These are phyloP conservation scores for Drechslerella dactyloides DNA, from an alignment of 2,329 filamentous ascomycete genomes.

Conservation along the genomic window DNA sequence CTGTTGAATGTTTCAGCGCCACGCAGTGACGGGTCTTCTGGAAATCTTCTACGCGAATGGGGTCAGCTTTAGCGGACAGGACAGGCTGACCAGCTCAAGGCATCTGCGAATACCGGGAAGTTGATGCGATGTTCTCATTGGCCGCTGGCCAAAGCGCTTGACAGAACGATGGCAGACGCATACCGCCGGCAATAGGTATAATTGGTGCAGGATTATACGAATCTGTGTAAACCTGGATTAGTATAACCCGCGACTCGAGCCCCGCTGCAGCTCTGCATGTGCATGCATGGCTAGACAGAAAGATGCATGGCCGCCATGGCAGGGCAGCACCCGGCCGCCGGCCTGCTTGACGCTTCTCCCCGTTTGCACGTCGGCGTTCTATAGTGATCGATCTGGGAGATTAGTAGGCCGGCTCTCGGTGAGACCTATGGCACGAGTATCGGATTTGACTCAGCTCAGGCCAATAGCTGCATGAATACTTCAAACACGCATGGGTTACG, in stretches of 20 bases:
- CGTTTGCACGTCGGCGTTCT: background rate
- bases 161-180: background rate
- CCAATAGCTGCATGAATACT: background rate
- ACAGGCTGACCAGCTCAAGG: background rate
- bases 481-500: too few species aligned
- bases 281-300: background rate
- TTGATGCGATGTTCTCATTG: too few species aligned
- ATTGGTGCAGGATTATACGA: background rate
- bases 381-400: constrained; percentile 1
- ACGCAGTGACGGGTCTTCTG: background rate
- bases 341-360: background rate
- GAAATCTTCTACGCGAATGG: background rate
- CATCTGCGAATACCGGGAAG: too few species aligned
- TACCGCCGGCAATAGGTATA: background rate
- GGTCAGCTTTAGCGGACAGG: background rate
- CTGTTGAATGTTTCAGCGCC: constrained; percentile 1
- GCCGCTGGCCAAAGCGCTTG: too few species aligned
- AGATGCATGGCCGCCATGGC: background rate
- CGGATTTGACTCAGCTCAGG: constrained; percentile 2
- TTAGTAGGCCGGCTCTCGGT: background rate
- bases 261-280: background rate
- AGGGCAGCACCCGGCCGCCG: background rate
- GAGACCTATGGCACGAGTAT: background rate
- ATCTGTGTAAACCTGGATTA: background rate
- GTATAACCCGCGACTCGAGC: background rate